A percentile compares a stretch with the other conserved stretches of the same genome.
Conservation (phyloP, 768 basidiomycete species). For the Suillus brevipes region DNA sequence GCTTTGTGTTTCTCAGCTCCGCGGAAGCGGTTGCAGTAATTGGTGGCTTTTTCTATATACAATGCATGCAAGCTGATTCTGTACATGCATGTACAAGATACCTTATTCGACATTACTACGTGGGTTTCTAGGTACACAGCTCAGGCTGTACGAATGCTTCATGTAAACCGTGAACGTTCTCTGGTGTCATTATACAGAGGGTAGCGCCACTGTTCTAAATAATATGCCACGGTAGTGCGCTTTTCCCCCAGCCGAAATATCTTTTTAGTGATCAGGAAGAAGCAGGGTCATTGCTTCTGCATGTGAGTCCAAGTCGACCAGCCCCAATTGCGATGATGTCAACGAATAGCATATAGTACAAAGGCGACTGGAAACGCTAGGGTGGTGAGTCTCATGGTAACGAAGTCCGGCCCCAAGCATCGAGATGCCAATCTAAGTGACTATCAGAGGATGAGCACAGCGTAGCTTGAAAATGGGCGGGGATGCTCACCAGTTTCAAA, state of each 20-base stretch:
- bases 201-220: not conserved
- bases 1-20: not conserved
- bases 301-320: conserved; percentile 16
- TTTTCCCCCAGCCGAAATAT: not conserved
- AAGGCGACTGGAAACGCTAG: conserved; percentile 24
- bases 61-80: not conserved
- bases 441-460: conserved; percentile 8
- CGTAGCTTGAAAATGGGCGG: not conserved
- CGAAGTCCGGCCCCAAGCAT: not conserved
- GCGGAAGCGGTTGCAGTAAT: not conserved
- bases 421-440: conserved; percentile 32
- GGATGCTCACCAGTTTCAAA: conserved; percentile 39
- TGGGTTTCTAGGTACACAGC: not conserved
- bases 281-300: conserved; percentile 19
- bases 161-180: not conserved
- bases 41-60: not conserved
- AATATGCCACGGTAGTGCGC: not conserved
- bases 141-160: not conserved
- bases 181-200: not conserved
- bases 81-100: not conserved
- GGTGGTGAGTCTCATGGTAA: not conserved
- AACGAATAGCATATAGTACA: conserved; percentile 21
- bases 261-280: conserved; percentile 10
- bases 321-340: conserved; percentile 22
- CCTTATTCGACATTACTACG: not conserved